phyloP scores from a whole-genome alignment of 495 filamentous ascomycete species.

The Trichodelitschia bisporula region DNA sequence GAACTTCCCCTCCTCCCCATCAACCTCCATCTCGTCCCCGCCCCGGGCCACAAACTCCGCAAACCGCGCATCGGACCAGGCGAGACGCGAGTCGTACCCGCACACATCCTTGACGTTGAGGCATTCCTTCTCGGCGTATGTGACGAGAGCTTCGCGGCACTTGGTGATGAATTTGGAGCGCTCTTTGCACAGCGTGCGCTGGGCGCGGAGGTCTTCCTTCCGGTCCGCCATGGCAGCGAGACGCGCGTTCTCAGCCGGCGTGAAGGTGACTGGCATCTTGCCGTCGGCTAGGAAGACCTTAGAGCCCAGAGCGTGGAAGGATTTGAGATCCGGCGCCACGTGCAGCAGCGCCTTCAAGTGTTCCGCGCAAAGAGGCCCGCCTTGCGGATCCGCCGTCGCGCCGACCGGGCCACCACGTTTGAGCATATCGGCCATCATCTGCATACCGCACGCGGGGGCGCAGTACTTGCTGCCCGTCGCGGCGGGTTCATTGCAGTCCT shows the following conservation, averaged over 20 bases:
- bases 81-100: conserved; percentile 35
- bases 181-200: conserved; percentile 15
- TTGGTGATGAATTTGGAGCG: conserved; percentile 16
- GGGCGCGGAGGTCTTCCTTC: conserved; percentile 10
- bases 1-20: no score
- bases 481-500: conserved; percentile 35
- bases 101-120: conserved; percentile 32
- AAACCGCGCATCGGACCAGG: conserved; percentile 38
- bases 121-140: conserved; percentile 11
- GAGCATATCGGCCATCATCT: conserved; percentile 27
- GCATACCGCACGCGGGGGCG: conserved; percentile 33
- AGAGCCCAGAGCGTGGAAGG: conserved; percentile 34
- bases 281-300: conserved; percentile 9
- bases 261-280: no score
- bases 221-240: conserved; percentile 9
- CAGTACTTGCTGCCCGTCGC: conserved; percentile 42
- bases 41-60: conserved; percentile 11
- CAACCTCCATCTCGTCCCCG: no score
- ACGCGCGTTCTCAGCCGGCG: conserved; percentile 8
- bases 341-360: conserved; percentile 32
- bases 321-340: conserved; percentile 21
- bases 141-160: conserved; percentile 11
- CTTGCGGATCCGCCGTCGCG: conserved; percentile 4
- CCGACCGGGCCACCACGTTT: background rate
- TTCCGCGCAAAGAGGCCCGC: conserved; percentile 21